A percentile compares a stretch with the other conserved stretches of the same genome.
Conservation (phyloP, 1,284 basidiomycete species). For the Moesziomyces aphidis region DNA sequence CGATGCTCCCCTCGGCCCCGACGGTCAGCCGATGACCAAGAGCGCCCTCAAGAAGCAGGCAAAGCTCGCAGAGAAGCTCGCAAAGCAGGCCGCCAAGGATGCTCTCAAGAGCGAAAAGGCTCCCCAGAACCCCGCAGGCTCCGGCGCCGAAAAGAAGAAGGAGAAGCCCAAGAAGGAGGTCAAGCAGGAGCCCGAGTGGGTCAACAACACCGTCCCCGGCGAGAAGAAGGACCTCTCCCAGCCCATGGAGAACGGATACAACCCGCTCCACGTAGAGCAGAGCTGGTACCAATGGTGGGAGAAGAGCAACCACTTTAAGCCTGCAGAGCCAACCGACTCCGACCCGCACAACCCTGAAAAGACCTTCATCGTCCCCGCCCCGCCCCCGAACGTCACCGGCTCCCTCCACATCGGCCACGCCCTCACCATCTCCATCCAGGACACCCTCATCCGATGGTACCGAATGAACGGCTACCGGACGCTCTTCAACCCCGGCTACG, state of each 20-base stretch:
- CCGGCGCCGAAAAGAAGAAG: conserved; percentile 62
- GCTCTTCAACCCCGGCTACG: conserved; percentile 92
- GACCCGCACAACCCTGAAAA: conserved; percentile 64
- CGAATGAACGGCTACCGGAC: conserved; percentile 91
- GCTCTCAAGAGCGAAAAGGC: conserved; percentile 61
- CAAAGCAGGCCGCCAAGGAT: conserved; percentile 60
- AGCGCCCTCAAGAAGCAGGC: conserved; percentile 62
- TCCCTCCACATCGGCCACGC: conserved; percentile 96
- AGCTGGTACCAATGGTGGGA: conserved; percentile 99
- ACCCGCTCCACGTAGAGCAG: conserved; percentile 92
- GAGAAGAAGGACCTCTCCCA: conserved; percentile 76
- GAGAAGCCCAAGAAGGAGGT: conserved; percentile 66
- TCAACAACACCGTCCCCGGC: conserved; percentile 61
- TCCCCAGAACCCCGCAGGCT: conserved; percentile 26
- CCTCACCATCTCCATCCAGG: conserved; percentile 91
- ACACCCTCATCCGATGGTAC: conserved; percentile 71
- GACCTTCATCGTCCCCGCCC: conserved; percentile 87
- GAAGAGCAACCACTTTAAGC: conserved; percentile 88
- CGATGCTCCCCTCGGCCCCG: conserved; percentile 44
- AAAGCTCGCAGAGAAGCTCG: conserved; percentile 62
- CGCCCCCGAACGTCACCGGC: conserved; percentile 99
- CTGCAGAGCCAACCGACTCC: conserved; percentile 69
- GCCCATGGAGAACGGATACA: conserved; percentile 90
- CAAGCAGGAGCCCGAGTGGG: conserved; percentile 62
- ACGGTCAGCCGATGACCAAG: conserved; percentile 56